Base-by-base conservation (phyloP, 1,284 basidiomycete genomes). In the Violaceomyces palustris region DNA sequence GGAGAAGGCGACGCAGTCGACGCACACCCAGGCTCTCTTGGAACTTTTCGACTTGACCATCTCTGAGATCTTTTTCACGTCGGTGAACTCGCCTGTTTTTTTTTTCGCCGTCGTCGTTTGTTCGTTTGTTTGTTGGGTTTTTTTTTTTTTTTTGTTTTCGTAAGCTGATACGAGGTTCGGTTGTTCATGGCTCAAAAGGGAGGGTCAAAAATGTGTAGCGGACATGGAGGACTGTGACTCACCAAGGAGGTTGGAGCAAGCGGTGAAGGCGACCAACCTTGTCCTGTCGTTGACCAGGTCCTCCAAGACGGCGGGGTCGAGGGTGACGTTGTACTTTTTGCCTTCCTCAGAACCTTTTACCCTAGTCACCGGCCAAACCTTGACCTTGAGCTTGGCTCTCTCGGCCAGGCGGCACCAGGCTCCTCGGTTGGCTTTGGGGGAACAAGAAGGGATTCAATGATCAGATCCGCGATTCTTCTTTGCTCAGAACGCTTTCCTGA, bases 1-100 rank as follows among this genome's bases (percentile, higher is more conserved):
- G 4, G 85, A 84, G 59, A 84, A 87, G 3, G 85, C 85, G 1
- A 88, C 86, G 51, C 84, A 86, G 62, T 88, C 86, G 1, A 87
- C 78, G 1, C 47, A 78, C 79, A 31, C 85, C 75, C 70, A 85
- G 79, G 33, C 86, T 68, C 69, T 9, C 6, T 31, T 31, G 11
- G n/a, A 78, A 78, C n/a, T 83, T 82, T 79, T 74, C 22, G 78
- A 76, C 27, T 74, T 74, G 1, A 82, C 83, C 12, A 77, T 74
- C 8, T 74, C 75, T 10, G 83, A 73, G 10, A 82, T 75, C 10
- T 79, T 78, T 44, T 81, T 79, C 14, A 87, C 79, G 0, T 83
- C 82, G 7, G 82, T 77, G 27, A 85, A 73, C 5, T 80, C 79
- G 1, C 86, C n/a, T n/a, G n/a, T n/a, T n/a, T n/a, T n/a, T n/a